phyloP scores from a whole-genome alignment of 1,284 basidiomycete genomes.

The Phenoliferia sp. region DNA sequence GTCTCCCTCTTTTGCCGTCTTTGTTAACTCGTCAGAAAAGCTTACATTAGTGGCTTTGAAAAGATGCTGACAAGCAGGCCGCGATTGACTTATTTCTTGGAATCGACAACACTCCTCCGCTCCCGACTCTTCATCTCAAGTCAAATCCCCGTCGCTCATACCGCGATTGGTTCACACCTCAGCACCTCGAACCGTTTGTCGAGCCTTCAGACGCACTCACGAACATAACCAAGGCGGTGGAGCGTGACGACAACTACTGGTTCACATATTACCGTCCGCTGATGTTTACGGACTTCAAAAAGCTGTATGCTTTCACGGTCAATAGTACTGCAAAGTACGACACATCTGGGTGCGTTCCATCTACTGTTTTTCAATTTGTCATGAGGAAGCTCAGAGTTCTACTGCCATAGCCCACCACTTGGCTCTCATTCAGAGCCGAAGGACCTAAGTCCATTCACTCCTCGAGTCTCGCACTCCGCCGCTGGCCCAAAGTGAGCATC shows the following conservation, averaged over 20 bases:
- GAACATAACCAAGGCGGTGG: constrained; percentile 3
- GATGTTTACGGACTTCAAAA: constrained; percentile 70
- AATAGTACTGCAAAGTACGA: constrained; percentile 69
- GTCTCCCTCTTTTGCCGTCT: constrained; percentile 6
- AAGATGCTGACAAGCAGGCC: constrained; percentile 94
- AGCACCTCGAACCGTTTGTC: constrained; percentile 63
- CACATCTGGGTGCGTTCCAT: background rate
- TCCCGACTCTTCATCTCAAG: constrained; percentile 22
- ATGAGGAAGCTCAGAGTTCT: background rate
- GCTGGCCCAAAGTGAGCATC: background rate
- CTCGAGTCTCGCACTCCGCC: constrained; percentile 38
- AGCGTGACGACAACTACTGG: constrained; percentile 9
- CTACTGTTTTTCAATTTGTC: background rate
- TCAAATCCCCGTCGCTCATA: constrained; percentile 51
- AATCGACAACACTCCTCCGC: constrained; percentile 45
- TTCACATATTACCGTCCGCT: constrained; percentile 63
- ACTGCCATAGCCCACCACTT: background rate
- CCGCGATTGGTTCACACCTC: constrained; percentile 71
- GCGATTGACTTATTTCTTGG: constrained; percentile 97
- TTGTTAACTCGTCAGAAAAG: background rate
- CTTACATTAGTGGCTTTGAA: background rate
- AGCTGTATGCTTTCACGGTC: constrained; percentile 82
- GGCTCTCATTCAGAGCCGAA: constrained; percentile 32
- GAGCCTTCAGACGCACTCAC: constrained; percentile 55
- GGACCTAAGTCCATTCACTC: constrained; percentile 66